A percentile compares a stretch with the other conserved stretches of the same genome.
These are phyloP conservation scores for Hypoxylon perforatum DNA, from an alignment of 495 filamentous ascomycete genomes.

Conservation along the genomic window DNA sequence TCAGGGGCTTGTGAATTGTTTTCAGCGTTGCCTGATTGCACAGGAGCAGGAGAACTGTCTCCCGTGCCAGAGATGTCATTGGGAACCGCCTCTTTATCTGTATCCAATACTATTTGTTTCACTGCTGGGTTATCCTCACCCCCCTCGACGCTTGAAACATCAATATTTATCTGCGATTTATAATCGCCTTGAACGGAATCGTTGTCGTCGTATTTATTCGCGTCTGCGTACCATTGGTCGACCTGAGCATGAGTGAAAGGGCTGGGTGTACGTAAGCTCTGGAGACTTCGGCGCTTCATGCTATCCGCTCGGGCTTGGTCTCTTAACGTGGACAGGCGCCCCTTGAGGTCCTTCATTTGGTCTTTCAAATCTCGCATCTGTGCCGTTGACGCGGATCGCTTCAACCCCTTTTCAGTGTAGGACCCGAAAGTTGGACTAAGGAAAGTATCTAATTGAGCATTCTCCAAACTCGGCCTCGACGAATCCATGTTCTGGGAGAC, in stretches of 20 bases:
- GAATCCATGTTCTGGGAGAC: constrained; percentile 37
- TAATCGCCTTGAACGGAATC: constrained; percentile 25
- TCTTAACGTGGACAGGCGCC: constrained; percentile 86
- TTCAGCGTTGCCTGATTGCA: not conserved
- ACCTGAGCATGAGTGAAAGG: constrained; percentile 78
- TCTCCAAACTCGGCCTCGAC: constrained; percentile 42
- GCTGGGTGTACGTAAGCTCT: constrained; percentile 84
- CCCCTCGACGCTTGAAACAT: constrained; percentile 48
- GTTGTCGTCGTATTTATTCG: constrained; percentile 44
- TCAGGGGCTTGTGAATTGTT: constrained; percentile 9
- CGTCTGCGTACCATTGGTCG: constrained; percentile 76
- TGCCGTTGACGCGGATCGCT: constrained; percentile 66
- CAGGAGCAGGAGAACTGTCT: constrained; percentile 3
- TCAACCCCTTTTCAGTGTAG: constrained; percentile 53
- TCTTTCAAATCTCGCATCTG: constrained; percentile 87
- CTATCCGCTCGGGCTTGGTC: constrained; percentile 85
- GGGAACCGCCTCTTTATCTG: constrained; percentile 28
- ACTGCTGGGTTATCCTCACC: constrained; percentile 9
- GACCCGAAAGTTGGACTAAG: constrained; percentile 54
- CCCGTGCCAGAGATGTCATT: constrained; percentile 32
- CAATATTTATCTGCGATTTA: constrained; percentile 48
- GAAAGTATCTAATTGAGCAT: constrained; percentile 46
- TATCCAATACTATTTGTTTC: constrained; percentile 9
- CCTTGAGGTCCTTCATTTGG: constrained; percentile 94
- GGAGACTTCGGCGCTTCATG: constrained; percentile 82